Evolutionary conservation across 306 rosid species (phyloP).

Genomic region (Elaeagnus macrophylla): DNA sequence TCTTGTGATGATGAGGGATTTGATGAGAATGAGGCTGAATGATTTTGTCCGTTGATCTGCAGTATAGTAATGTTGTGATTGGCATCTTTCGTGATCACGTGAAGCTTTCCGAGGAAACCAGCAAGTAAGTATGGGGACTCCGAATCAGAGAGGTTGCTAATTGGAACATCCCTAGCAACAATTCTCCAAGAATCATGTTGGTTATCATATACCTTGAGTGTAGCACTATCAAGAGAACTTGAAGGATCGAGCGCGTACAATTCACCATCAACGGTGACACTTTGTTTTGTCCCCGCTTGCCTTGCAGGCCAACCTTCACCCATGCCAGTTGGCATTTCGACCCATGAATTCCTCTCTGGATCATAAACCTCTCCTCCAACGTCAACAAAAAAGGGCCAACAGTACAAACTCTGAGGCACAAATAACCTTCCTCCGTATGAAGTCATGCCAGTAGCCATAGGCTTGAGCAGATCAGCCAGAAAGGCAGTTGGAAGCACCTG

Average conservation of each 20-base stretch:
- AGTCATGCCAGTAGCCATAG: conserved; percentile 84
- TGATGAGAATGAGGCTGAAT: conserved; percentile 29
- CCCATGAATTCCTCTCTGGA: conserved; percentile 75
- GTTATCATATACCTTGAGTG: conserved; percentile 81
- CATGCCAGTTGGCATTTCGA: conserved; percentile 90
- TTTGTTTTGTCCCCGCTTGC: conserved; percentile 81
- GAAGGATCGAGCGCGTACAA: conserved; percentile 90
- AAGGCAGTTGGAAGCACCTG: conserved; percentile 63
- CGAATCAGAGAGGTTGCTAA: conserved; percentile 65
- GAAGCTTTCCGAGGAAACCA: conserved; percentile 82
- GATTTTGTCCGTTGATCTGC: conserved; percentile 37
- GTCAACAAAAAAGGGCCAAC: conserved; percentile 93
- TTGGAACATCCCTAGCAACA: conserved; percentile 70
- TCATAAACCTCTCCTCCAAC: conserved; percentile 94
- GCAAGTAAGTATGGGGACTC: conserved; percentile 87
- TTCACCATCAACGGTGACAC: conserved; percentile 78
- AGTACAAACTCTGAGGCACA: conserved; percentile 82
- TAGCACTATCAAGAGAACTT: conserved; percentile 61
- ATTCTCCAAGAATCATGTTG: conserved; percentile 81
- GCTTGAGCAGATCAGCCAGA: conserved; percentile 82
- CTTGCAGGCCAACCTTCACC: conserved; percentile 96
- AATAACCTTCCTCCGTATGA: conserved; percentile 77
- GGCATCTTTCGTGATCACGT: conserved; percentile 77
- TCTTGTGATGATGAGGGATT: conserved; percentile 21
- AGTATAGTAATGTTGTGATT: conserved; percentile 50